Percentiles rank a stretch among this genome's conserved stretches.
phyloP scores from a whole-genome alignment of 495 filamentous ascomycete species.

The Penicillium steckii region DNA sequence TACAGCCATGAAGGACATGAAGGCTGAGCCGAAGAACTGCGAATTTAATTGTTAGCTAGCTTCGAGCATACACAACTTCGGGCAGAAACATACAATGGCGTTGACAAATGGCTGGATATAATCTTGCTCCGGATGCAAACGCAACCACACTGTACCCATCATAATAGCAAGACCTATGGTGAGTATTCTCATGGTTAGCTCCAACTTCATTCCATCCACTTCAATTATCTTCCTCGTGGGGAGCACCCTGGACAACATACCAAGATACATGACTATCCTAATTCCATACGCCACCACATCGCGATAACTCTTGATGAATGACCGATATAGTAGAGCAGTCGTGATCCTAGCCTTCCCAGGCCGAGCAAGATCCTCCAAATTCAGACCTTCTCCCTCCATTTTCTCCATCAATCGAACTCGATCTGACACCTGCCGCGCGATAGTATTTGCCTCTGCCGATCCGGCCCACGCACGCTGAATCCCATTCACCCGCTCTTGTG shows the following conservation, averaged over 20 bases:
- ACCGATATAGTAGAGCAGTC: conserved; percentile 62
- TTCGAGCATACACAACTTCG: background rate
- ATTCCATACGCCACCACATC: conserved; percentile 83
- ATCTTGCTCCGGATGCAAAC: conserved; percentile 59
- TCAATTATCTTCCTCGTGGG: too few species aligned
- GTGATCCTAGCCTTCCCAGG: conserved; percentile 32
- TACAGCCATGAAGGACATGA: conserved; percentile 91
- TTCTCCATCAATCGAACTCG: conserved; percentile 16
- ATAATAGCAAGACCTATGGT: conserved; percentile 65
- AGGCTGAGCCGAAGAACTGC: conserved; percentile 73
- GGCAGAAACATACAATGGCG: conserved; percentile 57
- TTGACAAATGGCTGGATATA: conserved; percentile 79
- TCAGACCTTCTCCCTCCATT: background rate
- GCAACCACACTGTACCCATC: conserved; percentile 85
- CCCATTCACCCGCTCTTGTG: conserved; percentile 22
- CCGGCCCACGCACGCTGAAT: conserved; percentile 34
- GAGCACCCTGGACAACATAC: conserved; percentile 27
- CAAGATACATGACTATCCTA: conserved; percentile 77
- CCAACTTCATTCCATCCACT: too few species aligned
- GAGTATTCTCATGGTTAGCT: background rate
- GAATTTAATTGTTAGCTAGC: background rate
- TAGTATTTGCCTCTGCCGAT: conserved; percentile 13
- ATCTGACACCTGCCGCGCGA: conserved; percentile 12
- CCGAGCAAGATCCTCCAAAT: conserved; percentile 23
- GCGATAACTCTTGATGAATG: conserved; percentile 76